Percentiles rank a stretch among this genome's conserved stretches.
These are phyloP conservation scores for Pichia eremophila DNA, from an alignment of 805 yeast species.

Conservation along the genomic window DNA sequence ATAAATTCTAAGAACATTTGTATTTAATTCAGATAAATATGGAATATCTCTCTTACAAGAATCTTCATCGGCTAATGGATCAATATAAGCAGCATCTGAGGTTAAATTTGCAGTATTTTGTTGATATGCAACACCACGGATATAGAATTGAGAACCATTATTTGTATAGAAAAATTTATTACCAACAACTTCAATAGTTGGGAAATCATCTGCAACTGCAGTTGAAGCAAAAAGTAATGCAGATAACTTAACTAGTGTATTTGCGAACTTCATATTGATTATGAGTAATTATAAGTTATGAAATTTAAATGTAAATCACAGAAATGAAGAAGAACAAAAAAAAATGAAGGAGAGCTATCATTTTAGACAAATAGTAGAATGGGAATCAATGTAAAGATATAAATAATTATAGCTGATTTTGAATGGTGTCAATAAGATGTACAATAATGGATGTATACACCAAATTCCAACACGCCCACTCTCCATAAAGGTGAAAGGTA, in stretches of 20 bases:
- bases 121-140: conserved; percentile 86
- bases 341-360: no score
- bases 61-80: conserved; percentile 66
- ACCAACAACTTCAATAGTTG: conserved; percentile 55
- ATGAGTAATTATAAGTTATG: no score
- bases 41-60: conserved; percentile 79
- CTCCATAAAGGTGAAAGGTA: no score
- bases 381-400: no score
- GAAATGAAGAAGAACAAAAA: background rate
- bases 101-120: conserved; percentile 43
- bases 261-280: conserved; percentile 5
- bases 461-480: no score
- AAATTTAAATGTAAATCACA: background rate
- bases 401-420: no score
- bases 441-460: no score
- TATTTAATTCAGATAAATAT: conserved; percentile 54
- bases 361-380: no score
- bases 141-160: conserved; percentile 74
- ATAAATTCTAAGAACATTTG: conserved; percentile 80
- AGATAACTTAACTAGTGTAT: conserved; percentile 10
- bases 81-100: conserved; percentile 34
- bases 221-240: conserved; percentile 12
- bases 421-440: no score
- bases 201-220: conserved; percentile 25
- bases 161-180: conserved; percentile 67